Evolutionary conservation across 176 grass and related monocot genomes (phyloP).

Genomic region (Hyparrhenia diplandra): DNA sequence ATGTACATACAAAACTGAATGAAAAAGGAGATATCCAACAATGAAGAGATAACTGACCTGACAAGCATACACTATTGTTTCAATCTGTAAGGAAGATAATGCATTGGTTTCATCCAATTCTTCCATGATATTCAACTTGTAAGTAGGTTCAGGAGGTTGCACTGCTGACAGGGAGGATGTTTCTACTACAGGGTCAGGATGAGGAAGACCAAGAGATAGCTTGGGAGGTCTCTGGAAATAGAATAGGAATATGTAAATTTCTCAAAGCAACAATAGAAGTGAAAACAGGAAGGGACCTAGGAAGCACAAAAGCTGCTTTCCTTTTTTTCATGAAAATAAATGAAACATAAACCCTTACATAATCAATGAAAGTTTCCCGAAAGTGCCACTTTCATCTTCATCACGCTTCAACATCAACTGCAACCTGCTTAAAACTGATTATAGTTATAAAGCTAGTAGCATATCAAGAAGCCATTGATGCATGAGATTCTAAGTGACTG

Average conservation of each 20-base stretch:
- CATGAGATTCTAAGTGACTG: background rate
- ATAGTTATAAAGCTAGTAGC: constrained; percentile 4
- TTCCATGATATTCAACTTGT: constrained; percentile 73
- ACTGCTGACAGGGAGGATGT: constrained; percentile 97
- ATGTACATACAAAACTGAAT: background rate
- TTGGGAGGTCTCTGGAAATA: constrained; percentile 80
- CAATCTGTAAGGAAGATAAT: constrained; percentile 94
- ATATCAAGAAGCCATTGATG: background rate
- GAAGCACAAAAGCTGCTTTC: background rate
- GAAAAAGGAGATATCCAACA: constrained; percentile 1
- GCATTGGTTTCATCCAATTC: constrained; percentile 73
- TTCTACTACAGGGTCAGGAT: constrained; percentile 98
- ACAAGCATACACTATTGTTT: constrained; percentile 96
- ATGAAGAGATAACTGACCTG: constrained; percentile 61
- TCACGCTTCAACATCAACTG: constrained; percentile 89
- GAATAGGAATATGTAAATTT: background rate
- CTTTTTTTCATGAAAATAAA: background rate
- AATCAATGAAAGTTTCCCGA: constrained; percentile 90
- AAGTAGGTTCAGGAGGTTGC: constrained; percentile 95
- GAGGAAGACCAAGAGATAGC: constrained; percentile 71
- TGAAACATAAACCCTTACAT: constrained; percentile 49
- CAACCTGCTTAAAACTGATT: constrained; percentile 56
- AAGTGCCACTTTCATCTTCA: constrained; percentile 78
- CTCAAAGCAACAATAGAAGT: background rate
- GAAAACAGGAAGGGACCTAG: background rate